Base-by-base conservation (phyloP, 495 filamentous ascomycete genomes). In the Immersiella caudata region DNA sequence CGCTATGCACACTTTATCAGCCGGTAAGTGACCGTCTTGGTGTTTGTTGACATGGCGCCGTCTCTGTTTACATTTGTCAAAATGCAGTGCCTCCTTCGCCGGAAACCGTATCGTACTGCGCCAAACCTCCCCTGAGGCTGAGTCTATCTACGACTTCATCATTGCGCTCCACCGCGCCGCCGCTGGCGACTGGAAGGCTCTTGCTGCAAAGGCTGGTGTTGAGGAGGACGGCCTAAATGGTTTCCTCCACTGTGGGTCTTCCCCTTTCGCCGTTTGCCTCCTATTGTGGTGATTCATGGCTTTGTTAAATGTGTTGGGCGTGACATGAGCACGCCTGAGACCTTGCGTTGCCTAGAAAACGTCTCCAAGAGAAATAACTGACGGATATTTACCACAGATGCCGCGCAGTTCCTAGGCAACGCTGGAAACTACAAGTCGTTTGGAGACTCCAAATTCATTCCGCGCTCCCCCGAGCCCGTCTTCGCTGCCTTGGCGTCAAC, bases 361-460 rank as follows among this genome's bases (percentile, higher is more conserved):
- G n/a, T n/a, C n/a, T n/a, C n/a, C n/a, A n/a, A n/a, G n/a, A n/a
- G n/a, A n/a, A n/a, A n/a, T n/a, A n/a, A n/a, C n/a, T n/a, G n/a
- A n/a, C n/a, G n/a, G n/a, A n/a, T n/a, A n/a, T n/a, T n/a, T n/a
- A n/a, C n/a, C n/a, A n/a, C n/a, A n/a, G n/a, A 98, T 79, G 83
- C 93, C 1, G 88, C 90, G 2, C 91, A 94, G 73, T 95, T 98
- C 76, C 81, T 99, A 7, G 93, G 93, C 26, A 98, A 97, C 74
- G 80, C 84, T 57, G 95, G 95, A 55, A 99, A 99, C 78, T 99
- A 96, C 82, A 97, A 97, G 80, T 91, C 90, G 29, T 97, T 97
- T 70, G 95, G 95, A 36, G 95, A 99, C 76, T 86, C 89, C 67
- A 99, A 98, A 74, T 97, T 97, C 77, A 88, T 99, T 62, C 95